Conservation (phyloP, 371 early-diverging fungal genomes). For the Mortierella sp. region DNA sequence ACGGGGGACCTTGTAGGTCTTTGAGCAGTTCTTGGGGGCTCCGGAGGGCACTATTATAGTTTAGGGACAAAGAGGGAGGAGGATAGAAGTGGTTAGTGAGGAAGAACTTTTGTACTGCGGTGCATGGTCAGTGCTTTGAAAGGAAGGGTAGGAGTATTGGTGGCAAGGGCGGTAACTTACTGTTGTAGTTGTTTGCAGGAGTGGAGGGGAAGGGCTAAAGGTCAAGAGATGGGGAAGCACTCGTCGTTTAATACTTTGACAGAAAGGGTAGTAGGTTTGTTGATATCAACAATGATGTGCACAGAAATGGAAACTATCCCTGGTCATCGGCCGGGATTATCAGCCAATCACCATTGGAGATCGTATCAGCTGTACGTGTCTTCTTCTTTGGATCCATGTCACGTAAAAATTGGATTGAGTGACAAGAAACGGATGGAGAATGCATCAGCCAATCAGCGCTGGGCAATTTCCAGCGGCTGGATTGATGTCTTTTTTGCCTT, state of each 20-base stretch:
- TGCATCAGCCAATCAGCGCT: conserved; percentile 33
- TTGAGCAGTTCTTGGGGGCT: conserved; percentile 69
- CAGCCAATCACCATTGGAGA: neutral
- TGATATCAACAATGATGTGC: neutral
- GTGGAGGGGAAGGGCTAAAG: neutral
- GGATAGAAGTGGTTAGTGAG: neutral
- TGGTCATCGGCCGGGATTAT: conserved; percentile 15
- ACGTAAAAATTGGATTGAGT: conserved; percentile 9
- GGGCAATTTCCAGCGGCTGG: neutral
- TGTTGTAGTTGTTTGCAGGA: neutral
- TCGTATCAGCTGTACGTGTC: neutral
- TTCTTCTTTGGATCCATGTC: neutral
- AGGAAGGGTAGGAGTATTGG: too few species aligned
- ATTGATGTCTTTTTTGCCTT: conserved; percentile 10
- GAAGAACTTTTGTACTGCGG: too few species aligned
- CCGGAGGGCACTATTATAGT: conserved; percentile 40
- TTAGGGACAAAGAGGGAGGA: neutral
- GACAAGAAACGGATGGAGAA: conserved; percentile 1
- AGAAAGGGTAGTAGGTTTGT: neutral
- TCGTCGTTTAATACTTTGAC: neutral
- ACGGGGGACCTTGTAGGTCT: conserved; percentile 98
- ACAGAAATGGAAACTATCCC: conserved; percentile 13
- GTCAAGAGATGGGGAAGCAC: neutral
- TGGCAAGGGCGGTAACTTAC: neutral
- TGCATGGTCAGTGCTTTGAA: too few species aligned